These are phyloP conservation scores for Pestalotiopsis sp. DNA, from an alignment of 2,329 filamentous ascomycete genomes.

Conservation along the genomic window DNA sequence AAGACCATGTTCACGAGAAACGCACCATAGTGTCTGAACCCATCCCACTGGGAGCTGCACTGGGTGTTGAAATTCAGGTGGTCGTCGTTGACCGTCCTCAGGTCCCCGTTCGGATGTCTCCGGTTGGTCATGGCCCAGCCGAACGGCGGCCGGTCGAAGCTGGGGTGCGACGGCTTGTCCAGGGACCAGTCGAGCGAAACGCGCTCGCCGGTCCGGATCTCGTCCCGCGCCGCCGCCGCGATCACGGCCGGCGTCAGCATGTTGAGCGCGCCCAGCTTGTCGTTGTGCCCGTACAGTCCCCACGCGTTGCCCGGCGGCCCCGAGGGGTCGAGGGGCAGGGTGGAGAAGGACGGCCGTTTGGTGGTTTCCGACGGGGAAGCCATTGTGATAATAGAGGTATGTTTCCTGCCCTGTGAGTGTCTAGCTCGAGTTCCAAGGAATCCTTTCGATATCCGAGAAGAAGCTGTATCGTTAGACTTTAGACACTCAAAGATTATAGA, in stretches of 20 bases:
- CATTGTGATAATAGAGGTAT: not conserved
- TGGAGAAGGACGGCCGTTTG: slow-evolving; percentile 30
- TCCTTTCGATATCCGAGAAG: too few relatives aligned
- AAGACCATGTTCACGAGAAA: too few relatives aligned
- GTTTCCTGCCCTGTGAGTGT: not conserved
- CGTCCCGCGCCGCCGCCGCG: slow-evolving; percentile 38
- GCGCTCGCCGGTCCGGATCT: slow-evolving; percentile 44
- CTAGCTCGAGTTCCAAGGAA: too few relatives aligned
- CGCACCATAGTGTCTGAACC: slow-evolving; percentile 36
- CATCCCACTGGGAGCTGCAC: slow-evolving; percentile 39
- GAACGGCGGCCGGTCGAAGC: slow-evolving; percentile 18
- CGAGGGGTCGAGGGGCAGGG: slow-evolving; percentile 43
- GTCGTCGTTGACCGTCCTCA: slow-evolving; percentile 34
- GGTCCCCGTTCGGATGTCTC: not conserved
- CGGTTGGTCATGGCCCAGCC: slow-evolving; percentile 14
- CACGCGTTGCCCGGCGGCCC: slow-evolving; percentile 49
- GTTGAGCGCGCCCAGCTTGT: slow-evolving; percentile 52
- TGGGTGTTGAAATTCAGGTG: slow-evolving; percentile 39
- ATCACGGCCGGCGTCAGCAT: slow-evolving; percentile 48
- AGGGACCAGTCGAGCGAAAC: slow-evolving; percentile 41
- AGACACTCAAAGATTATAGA: too few relatives aligned
- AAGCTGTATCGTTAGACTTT: too few relatives aligned
- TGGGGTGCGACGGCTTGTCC: slow-evolving; percentile 27
- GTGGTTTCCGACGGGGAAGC: not conserved
- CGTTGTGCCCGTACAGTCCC: slow-evolving; percentile 47